Percentiles rank a stretch among this genome's conserved stretches.
Conservation (phyloP, 768 basidiomycete species). For the Suillus sp. region DNA sequence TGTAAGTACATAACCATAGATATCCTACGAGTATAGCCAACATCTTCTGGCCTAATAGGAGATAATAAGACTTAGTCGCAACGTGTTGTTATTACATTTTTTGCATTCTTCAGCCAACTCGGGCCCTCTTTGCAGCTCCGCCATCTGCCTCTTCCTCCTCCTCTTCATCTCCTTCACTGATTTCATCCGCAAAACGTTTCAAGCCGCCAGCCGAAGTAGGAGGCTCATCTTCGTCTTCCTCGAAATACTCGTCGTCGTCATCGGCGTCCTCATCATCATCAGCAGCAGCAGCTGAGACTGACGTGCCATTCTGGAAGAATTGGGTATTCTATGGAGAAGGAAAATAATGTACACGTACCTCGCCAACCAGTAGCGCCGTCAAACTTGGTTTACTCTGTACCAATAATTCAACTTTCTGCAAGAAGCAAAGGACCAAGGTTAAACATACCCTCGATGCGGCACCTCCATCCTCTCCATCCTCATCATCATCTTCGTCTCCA, state of each 20-base stretch:
- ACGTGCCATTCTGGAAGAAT: slow-evolving; percentile 19
- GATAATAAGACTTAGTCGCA: not conserved
- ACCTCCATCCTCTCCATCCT: slow-evolving; percentile 14
- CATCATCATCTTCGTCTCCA: slow-evolving; percentile 25
- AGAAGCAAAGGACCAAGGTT: not conserved
- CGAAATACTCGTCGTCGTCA: slow-evolving; percentile 24
- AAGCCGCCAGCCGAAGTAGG: slow-evolving; percentile 18
- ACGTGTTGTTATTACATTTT: not conserved
- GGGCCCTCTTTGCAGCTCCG: slow-evolving; percentile 26
- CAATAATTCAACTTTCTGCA: slow-evolving; percentile 5
- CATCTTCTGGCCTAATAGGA: not conserved
- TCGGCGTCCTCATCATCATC: slow-evolving; percentile 20
- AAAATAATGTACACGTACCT: slow-evolving; percentile 16
- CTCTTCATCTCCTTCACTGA: slow-evolving; percentile 15
- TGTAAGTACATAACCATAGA: not conserved
- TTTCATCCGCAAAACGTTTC: slow-evolving; percentile 30
- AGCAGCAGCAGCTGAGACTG: not conserved
- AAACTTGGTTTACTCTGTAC: slow-evolving; percentile 19
- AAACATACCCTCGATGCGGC: slow-evolving; percentile 16
- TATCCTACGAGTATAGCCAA: not conserved
- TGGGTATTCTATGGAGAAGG: not conserved
- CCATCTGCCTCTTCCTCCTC: slow-evolving; percentile 19
- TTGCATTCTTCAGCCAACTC: slow-evolving; percentile 16
- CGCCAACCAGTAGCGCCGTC: slow-evolving; percentile 27
- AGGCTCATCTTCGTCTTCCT: slow-evolving; percentile 19